These are phyloP conservation scores for Hemisphaericaspora nanyangensis DNA, from an alignment of 805 yeast genomes.

Conservation along the genomic window DNA sequence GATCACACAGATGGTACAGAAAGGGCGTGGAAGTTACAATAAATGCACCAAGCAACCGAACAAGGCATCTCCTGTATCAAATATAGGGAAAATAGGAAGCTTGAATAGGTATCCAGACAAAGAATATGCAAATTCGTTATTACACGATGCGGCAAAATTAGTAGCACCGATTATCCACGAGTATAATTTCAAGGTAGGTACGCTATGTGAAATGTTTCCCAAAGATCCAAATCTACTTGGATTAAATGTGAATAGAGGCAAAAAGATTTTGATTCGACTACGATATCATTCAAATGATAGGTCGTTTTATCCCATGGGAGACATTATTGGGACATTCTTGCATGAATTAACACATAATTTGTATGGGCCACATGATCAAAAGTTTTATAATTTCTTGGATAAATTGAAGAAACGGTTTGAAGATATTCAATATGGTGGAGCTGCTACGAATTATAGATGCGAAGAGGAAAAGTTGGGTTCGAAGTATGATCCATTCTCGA, in stretches of 20 bases:
- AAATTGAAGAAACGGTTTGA: conserved; percentile 51
- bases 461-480: conserved; percentile 46
- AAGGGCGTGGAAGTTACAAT: conserved; percentile 7
- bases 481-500: conserved; percentile 14
- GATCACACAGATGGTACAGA: conserved; percentile 3
- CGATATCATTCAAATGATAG: conserved; percentile 52
- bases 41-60: conserved; percentile 7
- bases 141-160: conserved; percentile 63
- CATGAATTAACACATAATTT: conserved; percentile 85
- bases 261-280: conserved; percentile 66
- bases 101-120: conserved; percentile 32
- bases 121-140: conserved; percentile 42
- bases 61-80: conserved; percentile 34
- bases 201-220: conserved; percentile 80
- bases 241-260: conserved; percentile 75
- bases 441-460: conserved; percentile 44
- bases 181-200: conserved; percentile 59
- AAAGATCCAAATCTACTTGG: conserved; percentile 64
- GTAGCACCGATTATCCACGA: conserved; percentile 80
- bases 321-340: conserved; percentile 74
- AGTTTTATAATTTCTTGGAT: conserved; percentile 64
- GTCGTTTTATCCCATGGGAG: conserved; percentile 59
- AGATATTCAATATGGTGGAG: conserved; percentile 37
- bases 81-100: conserved; percentile 34
- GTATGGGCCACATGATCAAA: conserved; percentile 74